phyloP scores from a whole-genome alignment of 352 stramenopile genomes.

The Globisporangium paddicum region DNA sequence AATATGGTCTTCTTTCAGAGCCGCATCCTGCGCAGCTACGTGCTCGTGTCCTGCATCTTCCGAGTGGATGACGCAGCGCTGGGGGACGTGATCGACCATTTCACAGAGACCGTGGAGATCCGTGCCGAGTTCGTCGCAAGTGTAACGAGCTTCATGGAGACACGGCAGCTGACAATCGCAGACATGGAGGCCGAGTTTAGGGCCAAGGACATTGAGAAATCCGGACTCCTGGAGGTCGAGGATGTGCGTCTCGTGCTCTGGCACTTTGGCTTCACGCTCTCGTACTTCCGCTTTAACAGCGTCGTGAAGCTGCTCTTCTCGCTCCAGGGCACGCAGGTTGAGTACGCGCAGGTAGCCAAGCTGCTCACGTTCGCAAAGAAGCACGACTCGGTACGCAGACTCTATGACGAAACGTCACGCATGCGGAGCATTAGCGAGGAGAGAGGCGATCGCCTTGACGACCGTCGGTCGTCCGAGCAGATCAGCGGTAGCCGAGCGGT shows the following conservation, averaged over 20 bases:
- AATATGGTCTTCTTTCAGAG: conserved; percentile 62
- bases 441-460: not conserved
- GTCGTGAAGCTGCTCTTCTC: conserved; percentile 51
- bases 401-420: conserved; percentile 6
- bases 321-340: conserved; percentile 29
- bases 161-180: conserved; percentile 13
- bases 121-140: conserved; percentile 42
- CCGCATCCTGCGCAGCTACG: conserved; percentile 56
- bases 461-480: not conserved
- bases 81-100: conserved; percentile 51
- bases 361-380: conserved; percentile 28
- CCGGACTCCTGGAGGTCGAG: conserved; percentile 38
- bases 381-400: conserved; percentile 1
- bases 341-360: conserved; percentile 41
- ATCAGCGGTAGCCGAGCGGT: not conserved
- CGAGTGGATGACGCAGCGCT: conserved; percentile 49
- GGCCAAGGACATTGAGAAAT: conserved; percentile 16
- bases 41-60: conserved; percentile 50
- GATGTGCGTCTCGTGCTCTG: conserved; percentile 32
- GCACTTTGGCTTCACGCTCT: conserved; percentile 40
- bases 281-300: conserved; percentile 57
- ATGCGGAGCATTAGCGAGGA: not conserved
- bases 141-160: conserved; percentile 23
- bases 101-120: conserved; percentile 52
- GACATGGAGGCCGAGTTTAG: conserved; percentile 32